Evolutionary conservation across 2,329 filamentous ascomycete species (phyloP).

Genomic region (Fusarium buharicum): DNA sequence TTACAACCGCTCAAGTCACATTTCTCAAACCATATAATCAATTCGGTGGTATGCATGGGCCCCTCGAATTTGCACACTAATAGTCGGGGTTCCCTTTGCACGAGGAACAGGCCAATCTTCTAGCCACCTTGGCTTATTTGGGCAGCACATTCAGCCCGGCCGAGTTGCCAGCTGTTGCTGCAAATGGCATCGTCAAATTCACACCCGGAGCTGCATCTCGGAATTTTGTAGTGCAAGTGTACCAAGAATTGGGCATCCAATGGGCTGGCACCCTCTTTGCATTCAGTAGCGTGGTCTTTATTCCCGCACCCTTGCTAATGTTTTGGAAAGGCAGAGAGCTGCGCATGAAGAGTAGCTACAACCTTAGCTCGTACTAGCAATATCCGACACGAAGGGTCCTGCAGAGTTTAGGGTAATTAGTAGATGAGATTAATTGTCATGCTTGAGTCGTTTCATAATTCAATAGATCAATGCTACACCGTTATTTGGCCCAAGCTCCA

Average conservation of each 20-base stretch:
- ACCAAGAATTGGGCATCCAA: neutral
- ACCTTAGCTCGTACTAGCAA: neutral
- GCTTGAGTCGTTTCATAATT: neutral
- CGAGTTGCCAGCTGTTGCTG: slow-evolving; percentile 3
- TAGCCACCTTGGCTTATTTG: slow-evolving; percentile 3
- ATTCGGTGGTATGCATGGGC: slow-evolving; percentile 30
- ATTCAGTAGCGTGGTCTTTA: slow-evolving; percentile 1
- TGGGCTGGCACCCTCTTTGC: slow-evolving; percentile 11
- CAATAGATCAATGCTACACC: slow-evolving; percentile 6
- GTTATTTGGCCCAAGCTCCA: slow-evolving; percentile 5
- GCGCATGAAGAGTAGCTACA: slow-evolving; percentile 1
- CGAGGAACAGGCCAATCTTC: slow-evolving; percentile 11
- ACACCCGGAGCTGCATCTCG: slow-evolving; percentile 8
- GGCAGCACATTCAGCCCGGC: neutral
- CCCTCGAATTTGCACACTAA: too few relatives aligned
- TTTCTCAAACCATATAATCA: neutral
- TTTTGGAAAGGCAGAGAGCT: slow-evolving; percentile 11
- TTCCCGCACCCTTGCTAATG: slow-evolving; percentile 2
- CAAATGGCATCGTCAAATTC: slow-evolving; percentile 11
- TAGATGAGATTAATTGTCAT: neutral
- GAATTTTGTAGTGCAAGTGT: neutral
- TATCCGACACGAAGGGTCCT: neutral
- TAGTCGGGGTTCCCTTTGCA: slow-evolving; percentile 16
- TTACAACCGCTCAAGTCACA: neutral
- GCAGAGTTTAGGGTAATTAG: neutral